Evolutionary conservation across 2,329 filamentous ascomycete genomes (phyloP), one percentile per base, ranked within the genome.

Genomic region (Fusarium anguioides): DNA sequence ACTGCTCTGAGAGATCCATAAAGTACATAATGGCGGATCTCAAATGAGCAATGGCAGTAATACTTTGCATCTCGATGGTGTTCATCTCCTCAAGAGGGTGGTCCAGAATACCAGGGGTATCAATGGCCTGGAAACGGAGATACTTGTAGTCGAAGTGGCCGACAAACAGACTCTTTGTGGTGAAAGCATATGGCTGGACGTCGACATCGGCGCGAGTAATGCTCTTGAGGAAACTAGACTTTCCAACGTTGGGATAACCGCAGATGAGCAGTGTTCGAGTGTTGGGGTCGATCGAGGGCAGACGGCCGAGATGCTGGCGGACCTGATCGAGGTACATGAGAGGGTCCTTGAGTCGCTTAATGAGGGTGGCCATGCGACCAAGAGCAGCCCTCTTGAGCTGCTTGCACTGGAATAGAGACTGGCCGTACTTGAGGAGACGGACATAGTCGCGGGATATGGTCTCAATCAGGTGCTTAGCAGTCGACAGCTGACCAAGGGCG

Each of bases 71-170:
- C 81, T 99, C 96, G 76, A 99, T 99, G 5, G 96, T 98, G 82
- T 97, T 97, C 96, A 98, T 99, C 83, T 98, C 96, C 81, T 98
- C 96, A 10, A 99, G 88, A 33, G 95, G 94, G 78, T 99, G 96
- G 74, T 99, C 96, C 63, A 99, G 83, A 71, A 99, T 97, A 84
- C 96, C 96, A n/a, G 95, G 95, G 12, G 96, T 99, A 81, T 99
- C 96, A 72, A 99, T 97, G 26, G 94, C 94, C 82, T 85, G 83
- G 76, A 86, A 86, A 33, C 81, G 78, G 56, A 80, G 70, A 55
- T 80, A 80, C 82, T 97, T 97, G 85, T 96, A 97, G 81, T 97
- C 94, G 77, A 98, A 97, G 81, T 99, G 96, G 60, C 96, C 96
- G 27, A 98, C 95, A 76, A 97, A 99, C 74, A 99, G 85, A 72